These are phyloP conservation scores for Apiosordaria backusii DNA, from an alignment of 495 filamentous ascomycete genomes.

Conservation along the genomic window DNA sequence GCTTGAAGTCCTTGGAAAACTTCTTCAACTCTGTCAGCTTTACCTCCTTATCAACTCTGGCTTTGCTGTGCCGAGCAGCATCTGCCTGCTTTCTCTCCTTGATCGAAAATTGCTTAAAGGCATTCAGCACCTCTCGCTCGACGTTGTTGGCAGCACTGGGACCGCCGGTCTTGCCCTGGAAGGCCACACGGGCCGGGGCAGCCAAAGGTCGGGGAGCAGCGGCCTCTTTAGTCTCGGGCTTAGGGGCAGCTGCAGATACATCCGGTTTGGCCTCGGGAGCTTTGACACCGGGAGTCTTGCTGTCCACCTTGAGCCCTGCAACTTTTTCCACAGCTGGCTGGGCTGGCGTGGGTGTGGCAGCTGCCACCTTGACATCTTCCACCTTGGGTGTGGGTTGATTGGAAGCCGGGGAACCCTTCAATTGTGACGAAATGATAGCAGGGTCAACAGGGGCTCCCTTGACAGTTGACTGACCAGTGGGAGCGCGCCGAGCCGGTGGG, in stretches of 20 bases:
- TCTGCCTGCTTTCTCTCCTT: constrained; percentile 56
- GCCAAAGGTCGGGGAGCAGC: constrained; percentile 31
- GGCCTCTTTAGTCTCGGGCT: constrained; percentile 30
- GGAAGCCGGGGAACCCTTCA: constrained; percentile 48
- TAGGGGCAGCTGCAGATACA: constrained; percentile 19
- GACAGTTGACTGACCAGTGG: constrained; percentile 67
- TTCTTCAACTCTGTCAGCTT: constrained; percentile 93
- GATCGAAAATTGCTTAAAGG: constrained; percentile 76
- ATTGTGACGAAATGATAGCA: constrained; percentile 74
- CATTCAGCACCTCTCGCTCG: constrained; percentile 69
- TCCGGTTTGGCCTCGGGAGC: constrained; percentile 27
- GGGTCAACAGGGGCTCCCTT: constrained; percentile 72
- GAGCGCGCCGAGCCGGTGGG: constrained; percentile 78
- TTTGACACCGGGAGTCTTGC: constrained; percentile 30
- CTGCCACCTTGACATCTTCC: constrained; percentile 37
- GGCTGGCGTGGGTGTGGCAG: constrained; percentile 15
- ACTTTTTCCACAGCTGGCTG: constrained; percentile 32
- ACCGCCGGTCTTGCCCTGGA: constrained; percentile 39
- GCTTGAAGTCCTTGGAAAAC: constrained; percentile 90
- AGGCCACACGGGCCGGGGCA: constrained; percentile 37
- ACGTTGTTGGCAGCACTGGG: constrained; percentile 73
- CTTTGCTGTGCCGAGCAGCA: constrained; percentile 67
- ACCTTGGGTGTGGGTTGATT: constrained; percentile 44
- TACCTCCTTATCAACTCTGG: constrained; percentile 77
- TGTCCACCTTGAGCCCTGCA: constrained; percentile 25